phyloP scores from a whole-genome alignment of 2,329 filamentous ascomycete genomes.

The Trichoderma atroviride region DNA sequence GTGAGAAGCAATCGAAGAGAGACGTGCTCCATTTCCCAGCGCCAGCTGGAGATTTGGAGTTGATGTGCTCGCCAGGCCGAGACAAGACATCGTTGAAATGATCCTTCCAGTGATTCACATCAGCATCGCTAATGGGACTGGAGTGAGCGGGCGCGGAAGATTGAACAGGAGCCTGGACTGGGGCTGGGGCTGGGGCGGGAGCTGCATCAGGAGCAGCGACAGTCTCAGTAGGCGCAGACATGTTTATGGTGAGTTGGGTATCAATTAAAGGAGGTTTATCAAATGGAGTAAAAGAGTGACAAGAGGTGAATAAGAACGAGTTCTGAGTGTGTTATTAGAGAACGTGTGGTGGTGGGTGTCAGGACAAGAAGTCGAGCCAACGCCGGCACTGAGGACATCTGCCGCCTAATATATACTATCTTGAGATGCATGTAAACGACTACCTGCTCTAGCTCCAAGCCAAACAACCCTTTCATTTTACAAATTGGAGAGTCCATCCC shows the following conservation, averaged over 20 bases:
- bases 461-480: conserved; percentile 8
- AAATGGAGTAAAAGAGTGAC: conserved; percentile 17
- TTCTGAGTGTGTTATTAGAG: background rate
- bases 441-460: background rate
- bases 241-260: conserved; percentile 15
- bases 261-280: background rate
- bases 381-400: background rate
- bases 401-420: conserved; percentile 9
- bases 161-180: background rate
- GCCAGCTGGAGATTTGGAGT: conserved; percentile 45
- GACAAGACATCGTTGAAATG: conserved; percentile 49
- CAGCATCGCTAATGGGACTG: conserved; percentile 46
- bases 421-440: background rate
- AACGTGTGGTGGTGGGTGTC: background rate
- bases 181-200: background rate
- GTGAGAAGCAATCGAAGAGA: conserved; percentile 51
- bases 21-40: conserved; percentile 44
- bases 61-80: conserved; percentile 46
- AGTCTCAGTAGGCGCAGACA: conserved; percentile 19
- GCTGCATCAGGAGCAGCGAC: background rate
- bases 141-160: conserved; percentile 26
- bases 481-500: background rate
- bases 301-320: background rate
- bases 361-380: background rate
- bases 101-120: conserved; percentile 49